Conservation (phyloP, 2,329 filamentous ascomycete genomes). For the Neofusicoccum cordaticola region DNA sequence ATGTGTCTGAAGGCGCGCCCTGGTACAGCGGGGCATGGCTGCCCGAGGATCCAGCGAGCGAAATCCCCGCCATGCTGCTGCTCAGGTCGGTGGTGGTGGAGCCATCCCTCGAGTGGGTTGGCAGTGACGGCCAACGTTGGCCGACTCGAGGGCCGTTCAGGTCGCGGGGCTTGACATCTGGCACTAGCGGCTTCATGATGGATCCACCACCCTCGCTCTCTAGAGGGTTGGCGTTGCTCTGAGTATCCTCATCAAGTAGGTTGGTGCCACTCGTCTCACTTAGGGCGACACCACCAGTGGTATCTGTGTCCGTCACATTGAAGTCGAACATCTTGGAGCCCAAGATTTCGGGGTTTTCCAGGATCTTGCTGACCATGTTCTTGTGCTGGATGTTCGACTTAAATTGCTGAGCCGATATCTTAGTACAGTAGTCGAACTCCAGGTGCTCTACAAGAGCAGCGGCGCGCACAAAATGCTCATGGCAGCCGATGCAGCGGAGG, state of each 20-base stretch:
- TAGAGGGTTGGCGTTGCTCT: not conserved
- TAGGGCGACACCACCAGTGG: not conserved
- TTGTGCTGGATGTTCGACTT: conserved; percentile 51
- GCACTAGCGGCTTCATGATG: not conserved
- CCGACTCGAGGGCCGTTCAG: not conserved
- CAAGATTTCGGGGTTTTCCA: conserved; percentile 22
- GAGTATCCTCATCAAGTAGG: not conserved
- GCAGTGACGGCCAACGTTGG: not conserved
- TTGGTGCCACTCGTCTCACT: not conserved
- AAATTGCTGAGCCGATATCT: conserved; percentile 45
- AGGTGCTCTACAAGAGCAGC: conserved; percentile 53
- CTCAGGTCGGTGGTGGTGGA: not conserved
- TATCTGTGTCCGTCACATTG: not conserved
- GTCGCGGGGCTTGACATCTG: not conserved
- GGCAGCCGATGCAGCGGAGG: conserved; percentile 54
- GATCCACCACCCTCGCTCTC: not conserved
- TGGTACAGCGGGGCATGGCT: not conserved
- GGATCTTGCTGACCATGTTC: conserved; percentile 41
- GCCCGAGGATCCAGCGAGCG: not conserved
- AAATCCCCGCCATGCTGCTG: not conserved
- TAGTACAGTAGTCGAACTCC: conserved; percentile 50
- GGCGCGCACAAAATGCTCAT: conserved; percentile 47
- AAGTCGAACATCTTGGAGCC: conserved; percentile 18
- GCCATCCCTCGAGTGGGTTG: not conserved
- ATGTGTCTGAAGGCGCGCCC: not conserved